Conservation (phyloP, 176 grass and related monocot genomes). For the Musa troglodytarum region DNA sequence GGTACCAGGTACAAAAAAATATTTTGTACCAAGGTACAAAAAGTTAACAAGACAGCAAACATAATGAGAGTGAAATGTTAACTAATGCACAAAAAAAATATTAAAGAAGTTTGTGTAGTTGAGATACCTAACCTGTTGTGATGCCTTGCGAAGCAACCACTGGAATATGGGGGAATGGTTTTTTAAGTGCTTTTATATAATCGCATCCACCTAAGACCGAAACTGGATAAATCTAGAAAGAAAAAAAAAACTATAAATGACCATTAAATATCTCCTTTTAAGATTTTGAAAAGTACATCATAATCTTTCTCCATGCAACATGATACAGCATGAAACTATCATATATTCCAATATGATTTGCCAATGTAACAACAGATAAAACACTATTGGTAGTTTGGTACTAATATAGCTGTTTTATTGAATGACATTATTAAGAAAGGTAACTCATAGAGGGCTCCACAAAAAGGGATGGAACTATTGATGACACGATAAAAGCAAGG, state of each 20-base stretch:
- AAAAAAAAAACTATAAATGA: neutral
- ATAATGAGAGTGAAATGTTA: slow-evolving; percentile 5
- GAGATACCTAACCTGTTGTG: slow-evolving; percentile 30
- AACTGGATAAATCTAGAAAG: slow-evolving; percentile 64
- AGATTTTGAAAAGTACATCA: neutral
- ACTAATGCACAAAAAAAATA: neutral
- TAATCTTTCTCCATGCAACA: neutral
- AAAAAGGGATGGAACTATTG: no score
- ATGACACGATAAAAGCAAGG: no score
- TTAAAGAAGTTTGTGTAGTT: neutral
- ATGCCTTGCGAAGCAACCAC: slow-evolving; percentile 96
- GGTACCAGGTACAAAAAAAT: no score
- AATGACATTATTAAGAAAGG: no score
- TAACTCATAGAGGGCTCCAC: no score
- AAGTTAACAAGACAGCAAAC: neutral
- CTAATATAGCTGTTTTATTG: no score
- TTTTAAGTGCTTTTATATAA: slow-evolving; percentile 81
- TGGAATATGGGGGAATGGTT: slow-evolving; percentile 71
- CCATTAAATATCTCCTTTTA: neutral
- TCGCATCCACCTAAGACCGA: slow-evolving; percentile 67
- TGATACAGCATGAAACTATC: neutral
- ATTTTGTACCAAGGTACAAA: no score
- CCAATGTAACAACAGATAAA: no score
- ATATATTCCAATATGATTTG: neutral
- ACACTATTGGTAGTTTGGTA: no score